These are phyloP conservation scores for Debaryomyces maramus DNA, from an alignment of 805 yeast species.

Conservation along the genomic window DNA sequence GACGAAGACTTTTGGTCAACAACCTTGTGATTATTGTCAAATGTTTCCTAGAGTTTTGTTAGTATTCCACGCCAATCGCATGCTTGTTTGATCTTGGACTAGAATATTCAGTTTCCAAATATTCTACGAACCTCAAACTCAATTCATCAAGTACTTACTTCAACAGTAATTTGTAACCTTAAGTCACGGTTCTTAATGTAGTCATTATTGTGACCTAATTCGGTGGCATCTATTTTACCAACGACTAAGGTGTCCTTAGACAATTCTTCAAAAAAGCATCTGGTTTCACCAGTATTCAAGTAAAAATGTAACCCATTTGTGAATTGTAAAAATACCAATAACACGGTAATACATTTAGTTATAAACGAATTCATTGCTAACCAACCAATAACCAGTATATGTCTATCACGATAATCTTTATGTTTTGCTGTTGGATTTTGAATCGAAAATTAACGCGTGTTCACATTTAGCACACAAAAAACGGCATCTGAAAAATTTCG, in stretches of 20 bases:
- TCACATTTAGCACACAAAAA: slow-evolving; percentile 1
- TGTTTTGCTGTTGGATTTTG: background rate
- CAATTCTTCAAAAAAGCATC: slow-evolving; percentile 83
- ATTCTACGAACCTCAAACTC: background rate
- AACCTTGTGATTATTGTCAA: slow-evolving; percentile 81
- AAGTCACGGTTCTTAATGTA: slow-evolving; percentile 56
- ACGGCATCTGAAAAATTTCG: slow-evolving; percentile 1
- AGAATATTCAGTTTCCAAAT: no score
- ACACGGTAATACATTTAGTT: slow-evolving; percentile 2
- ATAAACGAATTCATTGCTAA: slow-evolving; percentile 5
- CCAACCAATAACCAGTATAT: background rate
- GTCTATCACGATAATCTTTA: background rate
- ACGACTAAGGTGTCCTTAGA: slow-evolving; percentile 77
- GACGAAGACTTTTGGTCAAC: slow-evolving; percentile 63
- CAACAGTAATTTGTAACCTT: slow-evolving; percentile 67
- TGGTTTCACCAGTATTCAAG: slow-evolving; percentile 68
- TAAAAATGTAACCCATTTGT: slow-evolving; percentile 70
- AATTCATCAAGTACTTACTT: slow-evolving; percentile 35
- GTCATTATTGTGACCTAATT: slow-evolving; percentile 49
- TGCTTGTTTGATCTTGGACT: no score
- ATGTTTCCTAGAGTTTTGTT: slow-evolving; percentile 44
- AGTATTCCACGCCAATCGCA: slow-evolving; percentile 2
- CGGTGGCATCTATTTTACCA: slow-evolving; percentile 71
- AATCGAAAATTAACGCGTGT: slow-evolving; percentile 11
- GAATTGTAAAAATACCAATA: slow-evolving; percentile 16